Base-by-base conservation (phyloP, 352 stramenopile genomes). In the Pelagophyceae sp. region DNA sequence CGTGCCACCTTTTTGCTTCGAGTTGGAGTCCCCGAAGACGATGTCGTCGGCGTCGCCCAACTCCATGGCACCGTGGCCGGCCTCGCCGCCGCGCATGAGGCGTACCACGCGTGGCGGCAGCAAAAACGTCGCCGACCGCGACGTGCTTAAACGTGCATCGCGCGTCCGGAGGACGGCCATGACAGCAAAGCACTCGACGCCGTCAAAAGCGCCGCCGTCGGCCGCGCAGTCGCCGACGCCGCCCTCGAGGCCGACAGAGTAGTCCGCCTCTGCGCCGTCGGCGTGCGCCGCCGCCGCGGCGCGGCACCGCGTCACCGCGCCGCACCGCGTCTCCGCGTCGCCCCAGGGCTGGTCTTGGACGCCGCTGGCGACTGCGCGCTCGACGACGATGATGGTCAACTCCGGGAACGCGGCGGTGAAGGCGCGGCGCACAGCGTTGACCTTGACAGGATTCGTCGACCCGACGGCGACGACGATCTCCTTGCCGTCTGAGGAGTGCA, bases 41-140 rank as follows among this genome's bases (percentile, higher is more conserved):
- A 85, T 76, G 78, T 92, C 88, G 82, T 91, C 87, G 0, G 88
- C 89, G 78, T 88, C 78, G 72, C 89, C 89, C 15, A 93, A 69
- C 83, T 93, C 89, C 82, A 93, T 89, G 29, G 83, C 82, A 72
- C 85, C 45, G 54, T 87, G n/a, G 31, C 61, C 61, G 3, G 61
- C n/a, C 61, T 71, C 61, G 15, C 6, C 3, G 29, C 61, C 63
- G 23, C 84, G 63, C 27, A 92, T 79, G 40, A 91, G 75, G 33
- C 84, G 76, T 31, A 76, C 77, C 19, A 93, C 72, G n/a, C 51
- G 64, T 15, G 81, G 79, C 54, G 89, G 89, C n/a, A 93, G 72
- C 31, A 83, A 64, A 80, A 93, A 93, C 0, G 84, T 82, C 5
- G 67, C 83, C 31, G 88, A 89, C 77, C 89, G 87, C 67, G 84